Conservation (phyloP, 495 filamentous ascomycete genomes). For the Trichoderma reesei region DNA sequence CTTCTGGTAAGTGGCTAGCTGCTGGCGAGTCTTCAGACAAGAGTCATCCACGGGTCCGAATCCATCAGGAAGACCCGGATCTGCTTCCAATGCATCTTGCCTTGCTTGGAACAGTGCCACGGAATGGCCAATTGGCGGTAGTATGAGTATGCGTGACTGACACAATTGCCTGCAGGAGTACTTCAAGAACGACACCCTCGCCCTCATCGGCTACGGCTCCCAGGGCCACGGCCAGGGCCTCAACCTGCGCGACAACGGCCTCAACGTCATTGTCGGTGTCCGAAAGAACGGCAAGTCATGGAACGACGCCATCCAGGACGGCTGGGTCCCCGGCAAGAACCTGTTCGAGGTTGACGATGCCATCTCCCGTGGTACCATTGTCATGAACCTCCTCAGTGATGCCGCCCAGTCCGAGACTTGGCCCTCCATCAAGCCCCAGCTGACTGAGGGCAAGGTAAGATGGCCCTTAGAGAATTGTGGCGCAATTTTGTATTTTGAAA, state of each 20-base stretch:
- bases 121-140: constrained; percentile 12
- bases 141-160: not conserved
- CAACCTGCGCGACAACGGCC: constrained; percentile 96
- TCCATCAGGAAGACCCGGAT: not conserved
- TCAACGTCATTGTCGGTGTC: constrained; percentile 97
- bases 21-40: constrained; percentile 4
- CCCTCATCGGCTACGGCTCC: constrained; percentile 97
- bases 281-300: constrained; percentile 96
- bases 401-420: constrained; percentile 97
- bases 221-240: constrained; percentile 97
- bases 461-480: constrained; percentile 2
- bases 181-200: constrained; percentile 99
- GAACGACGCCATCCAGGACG: constrained; percentile 93
- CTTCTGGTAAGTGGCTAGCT: constrained; percentile 57
- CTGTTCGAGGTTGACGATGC: constrained; percentile 95
- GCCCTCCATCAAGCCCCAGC: constrained; percentile 92
- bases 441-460: constrained; percentile 91
- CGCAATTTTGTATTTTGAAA: constrained; percentile 14
- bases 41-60: not conserved
- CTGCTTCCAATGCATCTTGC: not conserved
- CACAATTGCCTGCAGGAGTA: constrained; percentile 56
- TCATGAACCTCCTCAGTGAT: constrained; percentile 98
- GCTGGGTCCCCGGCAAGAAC: constrained; percentile 97
- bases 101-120: not conserved
- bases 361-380: constrained; percentile 81